Base-by-base conservation (phyloP, 2,329 filamentous ascomycete genomes). In the Sclerotiophoma versabilis region DNA sequence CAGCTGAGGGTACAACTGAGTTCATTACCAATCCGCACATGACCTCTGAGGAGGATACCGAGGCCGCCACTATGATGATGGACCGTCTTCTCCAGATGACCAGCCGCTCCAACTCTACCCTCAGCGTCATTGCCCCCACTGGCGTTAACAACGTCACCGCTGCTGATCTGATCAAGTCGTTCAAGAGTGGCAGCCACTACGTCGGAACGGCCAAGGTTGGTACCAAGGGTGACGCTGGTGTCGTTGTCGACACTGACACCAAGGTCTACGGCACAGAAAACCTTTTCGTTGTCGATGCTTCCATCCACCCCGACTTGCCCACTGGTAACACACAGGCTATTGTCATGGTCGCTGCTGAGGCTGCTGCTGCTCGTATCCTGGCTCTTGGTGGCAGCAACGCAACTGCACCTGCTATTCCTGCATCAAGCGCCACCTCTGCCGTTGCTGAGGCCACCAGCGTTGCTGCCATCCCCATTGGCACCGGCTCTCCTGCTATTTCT, bases 261-360 rank as follows among this genome's bases (percentile, higher is more conserved):
- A 77, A 80, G 36, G 81, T 83, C 5, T 68, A 81, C 64, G 73
- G 73, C 4, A 77, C 77, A 2, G 61, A 73, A 39, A 78, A 79
- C 34, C 63, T 80, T 3, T 75, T 78, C 44, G 76, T 80, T 1
- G 78, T 80, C 4, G 78, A 80, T 53, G 77, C 76, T 1, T 77
- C 74, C 0, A 75, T 80, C 20, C 88, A 89, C 76, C 87, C 88
- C 0, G 87, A 88, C 58, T 84, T 89, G 63, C 81, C 86, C 3
- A 86, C 86, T 0, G 85, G 86, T 19, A 91, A 91, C 74, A 88
- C 88, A 1, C 83, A 84, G 41, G 82, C 85, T 1, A 82, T 85
- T 30, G 84, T 89, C 62, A 85, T 89, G 69, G 79, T 86, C 29
- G 85, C 82, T 15, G 83, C 86, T 15, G 87, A 90, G 77, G 80